A percentile compares a stretch with the other conserved stretches of the same genome.
These are phyloP conservation scores for Eurotiales sp. DNA, from an alignment of 2,329 filamentous ascomycete species.

Conservation along the genomic window DNA sequence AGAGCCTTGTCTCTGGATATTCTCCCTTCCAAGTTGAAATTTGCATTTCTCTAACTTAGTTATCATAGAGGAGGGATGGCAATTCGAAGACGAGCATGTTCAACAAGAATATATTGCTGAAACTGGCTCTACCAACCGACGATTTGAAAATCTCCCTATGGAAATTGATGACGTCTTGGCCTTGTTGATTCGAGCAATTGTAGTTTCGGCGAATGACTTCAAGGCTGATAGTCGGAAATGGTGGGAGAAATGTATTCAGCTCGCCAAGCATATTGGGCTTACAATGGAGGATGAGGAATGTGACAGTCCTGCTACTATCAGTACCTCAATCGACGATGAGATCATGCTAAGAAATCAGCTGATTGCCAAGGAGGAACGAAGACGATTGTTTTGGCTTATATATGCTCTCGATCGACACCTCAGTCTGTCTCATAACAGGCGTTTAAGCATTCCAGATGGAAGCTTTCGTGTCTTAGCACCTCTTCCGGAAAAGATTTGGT, in stretches of 20 bases:
- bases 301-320: too few species aligned
- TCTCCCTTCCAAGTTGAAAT: too few species aligned
- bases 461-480: background rate
- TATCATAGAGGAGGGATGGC: too few species aligned
- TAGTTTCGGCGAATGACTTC: background rate
- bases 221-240: background rate
- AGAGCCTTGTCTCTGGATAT: too few species aligned
- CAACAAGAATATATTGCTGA: too few species aligned
- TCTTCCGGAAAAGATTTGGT: background rate
- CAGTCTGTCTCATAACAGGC: background rate
- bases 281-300: background rate
- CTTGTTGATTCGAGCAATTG: background rate
- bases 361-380: background rate
- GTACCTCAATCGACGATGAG: too few species aligned
- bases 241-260: background rate
- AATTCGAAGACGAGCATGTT: too few species aligned
- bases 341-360: background rate
- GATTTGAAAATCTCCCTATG: too few species aligned
- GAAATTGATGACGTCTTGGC: background rate
- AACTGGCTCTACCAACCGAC: background rate
- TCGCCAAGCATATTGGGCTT: background rate
- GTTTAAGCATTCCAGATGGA: background rate
- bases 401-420: background rate
- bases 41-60: too few species aligned
- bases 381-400: background rate